phyloP scores from a whole-genome alignment of 495 filamentous ascomycete genomes.

The Aspergillus heteromorphus region DNA sequence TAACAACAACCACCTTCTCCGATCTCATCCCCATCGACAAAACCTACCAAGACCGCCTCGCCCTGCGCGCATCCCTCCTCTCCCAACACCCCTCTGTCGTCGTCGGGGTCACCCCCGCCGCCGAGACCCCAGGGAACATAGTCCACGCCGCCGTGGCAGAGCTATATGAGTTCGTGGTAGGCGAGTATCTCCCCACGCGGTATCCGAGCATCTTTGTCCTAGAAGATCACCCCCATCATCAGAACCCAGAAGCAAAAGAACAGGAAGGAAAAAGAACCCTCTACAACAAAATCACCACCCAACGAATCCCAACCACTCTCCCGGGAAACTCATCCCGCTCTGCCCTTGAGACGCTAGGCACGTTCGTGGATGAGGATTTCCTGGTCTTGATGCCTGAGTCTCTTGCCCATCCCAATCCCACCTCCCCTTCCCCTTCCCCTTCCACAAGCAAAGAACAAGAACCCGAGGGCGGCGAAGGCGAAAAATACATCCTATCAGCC shows the following conservation, averaged over 20 bases:
- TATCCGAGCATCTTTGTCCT: slow-evolving; percentile 57
- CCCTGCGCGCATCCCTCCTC: slow-evolving; percentile 44
- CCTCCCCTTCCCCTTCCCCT: not conserved
- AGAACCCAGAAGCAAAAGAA: not conserved
- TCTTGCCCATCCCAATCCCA: too few relatives aligned
- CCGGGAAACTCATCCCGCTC: not conserved
- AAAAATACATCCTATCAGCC: slow-evolving; percentile 55
- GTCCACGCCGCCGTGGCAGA: slow-evolving; percentile 50
- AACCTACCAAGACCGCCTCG: slow-evolving; percentile 53
- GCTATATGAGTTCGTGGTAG: slow-evolving; percentile 58
- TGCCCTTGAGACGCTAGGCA: slow-evolving; percentile 46
- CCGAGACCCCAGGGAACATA: slow-evolving; percentile 14
- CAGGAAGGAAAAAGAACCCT: not conserved
- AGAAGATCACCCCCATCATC: too few relatives aligned
- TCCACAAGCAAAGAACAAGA: not conserved
- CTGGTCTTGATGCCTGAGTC: slow-evolving; percentile 60
- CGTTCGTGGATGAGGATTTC: slow-evolving; percentile 69
- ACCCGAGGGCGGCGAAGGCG: slow-evolving; percentile 1
- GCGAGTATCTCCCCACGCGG: slow-evolving; percentile 56
- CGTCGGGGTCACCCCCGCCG: slow-evolving; percentile 30
- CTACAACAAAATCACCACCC: slow-evolving; percentile 5
- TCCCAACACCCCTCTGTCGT: slow-evolving; percentile 37
- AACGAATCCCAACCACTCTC: not conserved
- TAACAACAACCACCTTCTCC: slow-evolving; percentile 45
- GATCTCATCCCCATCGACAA: slow-evolving; percentile 60